Conservation (phyloP, 2,329 filamentous ascomycete species). For the Samsoniella hepiali region DNA sequence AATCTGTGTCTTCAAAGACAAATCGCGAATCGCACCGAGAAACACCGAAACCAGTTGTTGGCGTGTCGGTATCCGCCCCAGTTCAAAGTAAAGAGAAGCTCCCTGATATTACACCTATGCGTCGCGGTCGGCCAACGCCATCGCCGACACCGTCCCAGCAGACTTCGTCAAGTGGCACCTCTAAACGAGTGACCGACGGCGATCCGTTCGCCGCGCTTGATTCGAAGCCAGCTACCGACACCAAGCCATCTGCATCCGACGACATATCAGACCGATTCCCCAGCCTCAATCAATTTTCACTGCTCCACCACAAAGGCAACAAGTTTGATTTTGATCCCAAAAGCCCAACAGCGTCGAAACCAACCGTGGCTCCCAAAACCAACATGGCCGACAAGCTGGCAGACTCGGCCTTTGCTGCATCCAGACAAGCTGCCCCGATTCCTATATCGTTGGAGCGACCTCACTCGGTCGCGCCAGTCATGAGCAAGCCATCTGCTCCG, state of each 20-base stretch:
- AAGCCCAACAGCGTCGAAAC: constrained; percentile 47
- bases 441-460: constrained; percentile 21
- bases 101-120: constrained; percentile 91
- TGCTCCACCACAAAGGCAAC: constrained; percentile 77
- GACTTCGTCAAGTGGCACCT: constrained; percentile 52
- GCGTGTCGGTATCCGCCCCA: constrained; percentile 77
- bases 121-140: constrained; percentile 65
- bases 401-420: constrained; percentile 72
- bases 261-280: constrained; percentile 85
- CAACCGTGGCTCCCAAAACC: constrained; percentile 53
- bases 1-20: constrained; percentile 51
- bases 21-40: constrained; percentile 34
- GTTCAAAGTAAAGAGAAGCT: constrained; percentile 67
- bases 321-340: constrained; percentile 78
- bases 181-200: constrained; percentile 63
- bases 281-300: constrained; percentile 86
- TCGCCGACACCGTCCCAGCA: constrained; percentile 34
- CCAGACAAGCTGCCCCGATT: not conserved
- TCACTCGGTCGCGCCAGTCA: constrained; percentile 32
- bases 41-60: constrained; percentile 60
- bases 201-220: constrained; percentile 94
- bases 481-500: constrained; percentile 19
- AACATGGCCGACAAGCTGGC: constrained; percentile 73
- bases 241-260: constrained; percentile 56
- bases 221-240: constrained; percentile 44